Evolutionary conservation across 768 basidiomycete genomes (phyloP), one percentile per base, ranked within the genome.

Genomic region (Lentinula raphanica): DNA sequence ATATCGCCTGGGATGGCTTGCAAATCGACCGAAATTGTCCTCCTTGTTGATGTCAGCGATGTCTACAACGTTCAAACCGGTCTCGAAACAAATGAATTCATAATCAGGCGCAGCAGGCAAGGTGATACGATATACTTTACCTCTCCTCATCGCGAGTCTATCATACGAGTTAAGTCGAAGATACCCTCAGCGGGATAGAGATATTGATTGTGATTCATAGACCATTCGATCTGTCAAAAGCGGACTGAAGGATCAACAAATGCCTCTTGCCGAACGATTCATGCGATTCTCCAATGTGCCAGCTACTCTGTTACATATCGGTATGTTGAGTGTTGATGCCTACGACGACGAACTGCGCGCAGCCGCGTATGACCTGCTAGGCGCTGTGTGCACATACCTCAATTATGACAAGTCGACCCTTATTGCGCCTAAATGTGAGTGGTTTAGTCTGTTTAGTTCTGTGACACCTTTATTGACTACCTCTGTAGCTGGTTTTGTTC

Each of bases 241-340:
- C 21, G 80, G 80, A 25, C 74, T 89, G 64, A 85, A 83, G 59
- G 83, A 85, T 40, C 75, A 71, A 6, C 81, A 79, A 35, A 67
- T 74, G 28, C 70, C 79, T 1, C 72, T 82, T 6, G 71, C 80
- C 3, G 89, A 89, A 59, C 78, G 90, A 8, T 85, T 87, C 62
- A 83, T 88, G 6, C 79, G 89, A 54, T 86, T 92, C 59, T 90
- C 87, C 2, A 94, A 94, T 64, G 86, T 94, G 19, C 87, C 91
- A 6, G 90, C 92, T 0, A 88, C 90, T 0, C 72, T 97, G 46
- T 75, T 96, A n/a, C 94, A 94, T 64, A 81, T 93, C 29, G 90
- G 91, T 19, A 79, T 97, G 70, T 77, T 92, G 15, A 92, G 88
- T 61, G 77, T 94, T 27, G 85, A 87, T 60, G 76, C 82, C 15